Evolutionary conservation across 176 grass and related monocot species (phyloP), one percentile per base, ranked within the genome.

Genomic region (Triticum timopheevii): DNA sequence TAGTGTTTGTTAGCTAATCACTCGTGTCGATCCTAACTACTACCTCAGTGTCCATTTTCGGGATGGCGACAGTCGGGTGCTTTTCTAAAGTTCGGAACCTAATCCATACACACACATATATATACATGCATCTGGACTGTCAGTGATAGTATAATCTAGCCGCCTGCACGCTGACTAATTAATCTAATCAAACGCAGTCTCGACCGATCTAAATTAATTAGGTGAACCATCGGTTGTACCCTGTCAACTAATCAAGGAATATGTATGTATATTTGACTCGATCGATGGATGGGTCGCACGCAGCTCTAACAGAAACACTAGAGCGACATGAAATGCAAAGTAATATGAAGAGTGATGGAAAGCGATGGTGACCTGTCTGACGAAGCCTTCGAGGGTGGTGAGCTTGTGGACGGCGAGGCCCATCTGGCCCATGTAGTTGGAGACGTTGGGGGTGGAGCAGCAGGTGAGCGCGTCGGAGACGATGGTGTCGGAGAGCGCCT

Each of bases 401-500:
- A 97, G 92, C 92, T 94, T 94, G 90, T 87, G 94, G 73, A 97
- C 89, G 92, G 92, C 92, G 76, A 85, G 65, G 8, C 88, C 90
- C 95, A 97, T 97, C 84, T 94, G 92, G 12, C 92, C 90, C 95
- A 97, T 97, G 88, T 97, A 97, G 88, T 89, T 94, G 35, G 92
- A 90, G 88, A 97, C 91, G 84, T 97, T 94, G 76, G 92, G 87
- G 30, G 92, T 78, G 87, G 54, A 6, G 54, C 54, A 59, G 54
- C 86, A 94, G 81, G 88, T 89, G 77, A 97, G 78, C 10, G 92
- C 92, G 75, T 97, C 90, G 58, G 95, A 89, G 73, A 93, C 74
- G 73, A 97, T 83, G 77, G 95, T 83, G 65, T 97, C 92, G 17
- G 92, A 92, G 74, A 97, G 90, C 36, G 90, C 92, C 65, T 94